A percentile compares a stretch with the other conserved stretches of the same genome.
Conservation (phyloP, 1,139 yeast genomes). For the Kodamaea sp. region DNA sequence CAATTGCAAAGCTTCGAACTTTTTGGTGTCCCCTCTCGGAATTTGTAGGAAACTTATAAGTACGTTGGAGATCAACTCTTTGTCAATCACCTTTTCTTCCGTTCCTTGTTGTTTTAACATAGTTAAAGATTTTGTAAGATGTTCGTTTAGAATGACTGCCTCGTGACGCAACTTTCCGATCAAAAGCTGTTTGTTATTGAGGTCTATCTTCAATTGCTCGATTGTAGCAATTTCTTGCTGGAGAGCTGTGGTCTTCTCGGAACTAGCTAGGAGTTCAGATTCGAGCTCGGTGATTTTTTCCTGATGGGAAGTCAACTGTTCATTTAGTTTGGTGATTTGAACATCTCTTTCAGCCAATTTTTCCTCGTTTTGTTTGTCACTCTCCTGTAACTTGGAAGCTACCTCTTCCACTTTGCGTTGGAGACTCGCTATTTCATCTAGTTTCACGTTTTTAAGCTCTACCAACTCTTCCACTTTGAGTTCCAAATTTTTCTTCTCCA, state of each 20-base stretch:
- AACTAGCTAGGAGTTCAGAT: slow-evolving; percentile 17
- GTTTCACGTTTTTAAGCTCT: slow-evolving; percentile 13
- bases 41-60: slow-evolving; percentile 80
- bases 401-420: slow-evolving; percentile 3
- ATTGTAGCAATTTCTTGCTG: slow-evolving; percentile 13
- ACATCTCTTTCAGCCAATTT: slow-evolving; percentile 5
- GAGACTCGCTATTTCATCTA: slow-evolving; percentile 13
- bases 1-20: slow-evolving; percentile 85
- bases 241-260: slow-evolving; percentile 10
- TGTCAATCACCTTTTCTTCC: slow-evolving; percentile 73
- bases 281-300: slow-evolving; percentile 14
- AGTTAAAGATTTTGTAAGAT: slow-evolving; percentile 84
- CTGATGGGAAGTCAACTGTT: not conserved
- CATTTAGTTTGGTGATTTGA: slow-evolving; percentile 9
- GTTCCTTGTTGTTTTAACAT: slow-evolving; percentile 69
- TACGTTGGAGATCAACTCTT: slow-evolving; percentile 83
- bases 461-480: slow-evolving; percentile 50
- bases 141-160: slow-evolving; percentile 93
- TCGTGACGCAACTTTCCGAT: slow-evolving; percentile 93
- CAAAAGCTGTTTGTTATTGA: slow-evolving; percentile 72
- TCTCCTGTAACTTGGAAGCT: slow-evolving; percentile 8
- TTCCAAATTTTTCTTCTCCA: slow-evolving; percentile 44
- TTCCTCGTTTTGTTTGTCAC: slow-evolving; percentile 5
- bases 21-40: slow-evolving; percentile 92
- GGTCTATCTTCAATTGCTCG: slow-evolving; percentile 29